phyloP scores from a whole-genome alignment of 2,329 filamentous ascomycete genomes.

The Pseudodiploospora longispora region DNA sequence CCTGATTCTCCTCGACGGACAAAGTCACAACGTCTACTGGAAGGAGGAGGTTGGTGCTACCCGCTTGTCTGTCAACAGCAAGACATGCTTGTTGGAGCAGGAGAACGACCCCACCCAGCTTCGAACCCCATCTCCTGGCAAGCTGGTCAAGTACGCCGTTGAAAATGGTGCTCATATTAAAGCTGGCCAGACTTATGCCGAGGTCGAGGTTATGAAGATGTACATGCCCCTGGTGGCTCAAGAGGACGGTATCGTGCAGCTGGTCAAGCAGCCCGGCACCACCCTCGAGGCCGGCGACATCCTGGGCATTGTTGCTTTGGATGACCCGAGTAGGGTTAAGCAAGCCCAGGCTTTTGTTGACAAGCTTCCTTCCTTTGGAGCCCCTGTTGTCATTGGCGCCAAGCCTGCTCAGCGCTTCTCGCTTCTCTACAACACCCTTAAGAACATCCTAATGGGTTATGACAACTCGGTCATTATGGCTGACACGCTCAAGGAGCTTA shows the following conservation, averaged over 20 bases:
- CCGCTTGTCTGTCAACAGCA: slow-evolving; percentile 91
- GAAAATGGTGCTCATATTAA: slow-evolving; percentile 91
- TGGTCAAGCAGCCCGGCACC: slow-evolving; percentile 99
- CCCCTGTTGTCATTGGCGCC: slow-evolving; percentile 77
- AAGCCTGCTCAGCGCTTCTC: slow-evolving; percentile 87
- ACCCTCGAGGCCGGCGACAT: slow-evolving; percentile 97
- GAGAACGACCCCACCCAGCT: slow-evolving; percentile 98
- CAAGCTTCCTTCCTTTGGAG: slow-evolving; percentile 78
- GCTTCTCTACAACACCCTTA: slow-evolving; percentile 66
- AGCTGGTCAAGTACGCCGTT: slow-evolving; percentile 95
- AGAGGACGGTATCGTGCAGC: slow-evolving; percentile 91
- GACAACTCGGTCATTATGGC: slow-evolving; percentile 98
- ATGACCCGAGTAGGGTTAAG: slow-evolving; percentile 94
- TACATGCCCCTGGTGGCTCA: slow-evolving; percentile 97
- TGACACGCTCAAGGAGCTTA: slow-evolving; percentile 73
- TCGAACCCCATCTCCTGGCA: slow-evolving; percentile 87
- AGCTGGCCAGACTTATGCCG: slow-evolving; percentile 87
- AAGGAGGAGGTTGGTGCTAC: slow-evolving; percentile 97
- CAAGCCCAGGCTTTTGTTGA: slow-evolving; percentile 90
- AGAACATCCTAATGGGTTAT: slow-evolving; percentile 85
- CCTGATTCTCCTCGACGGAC: slow-evolving; percentile 79
- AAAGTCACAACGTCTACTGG: slow-evolving; percentile 98
- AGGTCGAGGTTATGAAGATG: slow-evolving; percentile 99
- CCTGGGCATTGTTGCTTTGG: slow-evolving; percentile 89
- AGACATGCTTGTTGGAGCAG: slow-evolving; percentile 95